Base-by-base conservation (phyloP, 805 yeast genomes). In the Limtongozyma cylindracea region DNA sequence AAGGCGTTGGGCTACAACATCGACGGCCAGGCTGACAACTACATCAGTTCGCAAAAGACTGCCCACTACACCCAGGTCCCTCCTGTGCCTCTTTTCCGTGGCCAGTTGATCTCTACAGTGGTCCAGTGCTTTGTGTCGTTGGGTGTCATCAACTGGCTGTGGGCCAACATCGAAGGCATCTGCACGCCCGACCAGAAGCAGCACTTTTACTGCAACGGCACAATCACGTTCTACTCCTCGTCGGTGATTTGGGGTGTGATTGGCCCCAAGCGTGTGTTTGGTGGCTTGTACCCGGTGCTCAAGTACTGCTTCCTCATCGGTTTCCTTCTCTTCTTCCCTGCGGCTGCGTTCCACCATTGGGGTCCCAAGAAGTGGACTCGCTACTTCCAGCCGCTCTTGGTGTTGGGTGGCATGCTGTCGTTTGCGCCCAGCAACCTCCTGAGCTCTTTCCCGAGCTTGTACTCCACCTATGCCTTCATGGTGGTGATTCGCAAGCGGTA, bases 251-350 rank as follows among this genome's bases (percentile, higher is more conserved):
- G 59, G 42, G 68, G 67, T 11, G 66, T 51, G 20, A 56, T 61
- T 25, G 66, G 67, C 8, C 73, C 78, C 2, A 49, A 54, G 17
- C 53, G 63, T 29, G 61, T 62, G 20, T 67, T 68, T 34, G 52
- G 60, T 13, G 58, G 59, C 3, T 35, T 62, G 14, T 66, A 66
- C 35, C 53, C 61, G 3, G 47, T 54, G 3, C 38, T 66, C 21
- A 49, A 65, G 29, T 65, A 60, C 54, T 61, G 70, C 29, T 66
- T 70, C 38, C 34, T 65, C 12, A 30, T 65, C 11, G 80, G 82
- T 1, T 43, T 36, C 4, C 17, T 50, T 10, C 30, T 47, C 19
- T 53, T 47, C 8, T 19, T 47, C 4, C 53, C 54, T 1, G 40
- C 52, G 19, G 43, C 44, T 8, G 32, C 37, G 37, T 43, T 50